Evolutionary conservation across 257 asterid genomes (phyloP), one percentile per base, ranked within the genome.

Genomic region (Cynanchum wilfordii): DNA sequence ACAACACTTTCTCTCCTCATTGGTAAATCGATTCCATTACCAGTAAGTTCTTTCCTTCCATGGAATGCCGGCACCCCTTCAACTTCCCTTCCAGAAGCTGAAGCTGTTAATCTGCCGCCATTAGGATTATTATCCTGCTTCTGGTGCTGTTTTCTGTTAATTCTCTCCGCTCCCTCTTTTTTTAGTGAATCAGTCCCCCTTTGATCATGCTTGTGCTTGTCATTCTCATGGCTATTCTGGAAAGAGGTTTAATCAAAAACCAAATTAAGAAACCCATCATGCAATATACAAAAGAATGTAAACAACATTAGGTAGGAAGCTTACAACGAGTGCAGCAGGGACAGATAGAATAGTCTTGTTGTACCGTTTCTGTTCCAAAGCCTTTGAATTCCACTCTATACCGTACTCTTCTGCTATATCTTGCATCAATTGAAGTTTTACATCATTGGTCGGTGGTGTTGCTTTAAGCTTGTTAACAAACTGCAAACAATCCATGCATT

Each of bases 401-500:
- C 86, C 88, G 12, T 78, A 78, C 80, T 89, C 97, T 25, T 72
- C 75, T 55, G 98, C 93, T 76, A 94, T 83, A 9, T 82, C 89
- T 77, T 83, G 88, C 87, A 94, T 75, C 76, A 91, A 52, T 83
- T 83, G 89, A 78, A 94, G 75, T 84, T 86, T 94, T 87, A 24
- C 29, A 17, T 88, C 97, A 66, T 83, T 88, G 5, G 88, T 76
- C 13, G 90, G 93, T 69, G 65, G 83, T 3, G 74, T 56, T 0
- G 79, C 52, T 72, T 86, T 88, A 78, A 87, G 72, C 87, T 83
- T 91, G 81, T 88, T 82, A 19, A 76, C 78, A 30, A 94, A 88
- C 98, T 94, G 79, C 42, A 80, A 24, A 45, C 54, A 69, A 49
- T 12, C 10, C 47, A 42, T 40, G 45, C 45, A 40, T 42, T 8